Base-by-base conservation (phyloP, 768 basidiomycete genomes). In the Termitomyces sp. region DNA sequence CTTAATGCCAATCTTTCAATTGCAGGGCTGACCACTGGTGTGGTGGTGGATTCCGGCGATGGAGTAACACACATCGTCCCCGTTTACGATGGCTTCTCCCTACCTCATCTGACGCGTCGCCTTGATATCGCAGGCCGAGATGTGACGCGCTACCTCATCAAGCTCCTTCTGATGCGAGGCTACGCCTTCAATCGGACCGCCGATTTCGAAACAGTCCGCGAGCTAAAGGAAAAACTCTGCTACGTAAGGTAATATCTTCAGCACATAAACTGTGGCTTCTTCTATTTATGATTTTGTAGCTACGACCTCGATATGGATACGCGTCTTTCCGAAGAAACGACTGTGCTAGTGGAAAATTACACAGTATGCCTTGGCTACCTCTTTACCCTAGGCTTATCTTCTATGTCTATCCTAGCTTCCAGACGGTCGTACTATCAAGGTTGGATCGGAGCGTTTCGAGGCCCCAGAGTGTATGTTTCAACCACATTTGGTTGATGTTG, bases 391-490 rank as follows among this genome's bases (percentile, higher is more conserved):
- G 18, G 13, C n/a, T 40, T 36, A 26, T 45, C 57, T 43, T 44
- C 47, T 40, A 33, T 40, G 35, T 49, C 33, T 43, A 24, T 16
- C 18, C 7, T 65, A 95, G 92, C 86, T 97, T 46, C 94, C 94
- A 18, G 97, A 98, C 67, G 97, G 97, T 1, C 91, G 97, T 55
- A 84, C 80, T 14, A 97, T 98, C 81, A 97, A 96, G 79, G 94
- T 98, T 60, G 97, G 96, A 30, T 93, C 94, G 0, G 97, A 99
- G 71, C 90, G 97, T 13, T 99, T 98, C 68, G 96, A 98, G 74
- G 97, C 96, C 13, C 96, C 97, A 5, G 97, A 99, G 74, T 98
- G 97, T 76, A 94, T 98, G 94, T 98, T 99, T 87, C 96, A 99
- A 70, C 97, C 97, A 22, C 92, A 96, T 71, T 82, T 99, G 3